phyloP scores from a whole-genome alignment of 2,329 filamentous ascomycete genomes.

The Arthrobotrys sinensis region DNA sequence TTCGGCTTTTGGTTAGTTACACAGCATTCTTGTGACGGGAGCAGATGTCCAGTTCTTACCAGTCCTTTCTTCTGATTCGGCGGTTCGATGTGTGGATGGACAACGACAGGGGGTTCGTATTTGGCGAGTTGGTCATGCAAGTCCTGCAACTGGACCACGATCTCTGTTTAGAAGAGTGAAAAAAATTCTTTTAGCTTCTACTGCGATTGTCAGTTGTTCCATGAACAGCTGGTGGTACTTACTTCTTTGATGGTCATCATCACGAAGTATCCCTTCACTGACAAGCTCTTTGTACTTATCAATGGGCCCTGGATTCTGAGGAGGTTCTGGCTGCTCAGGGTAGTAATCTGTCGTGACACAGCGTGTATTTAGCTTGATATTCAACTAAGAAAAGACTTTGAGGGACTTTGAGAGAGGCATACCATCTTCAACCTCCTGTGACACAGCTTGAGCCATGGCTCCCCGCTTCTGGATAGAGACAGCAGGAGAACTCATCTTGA shows the following conservation, averaged over 20 bases:
- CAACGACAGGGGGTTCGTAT: constrained; percentile 81
- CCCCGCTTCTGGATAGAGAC: constrained; percentile 53
- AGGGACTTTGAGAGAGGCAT: neutral
- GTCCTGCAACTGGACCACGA: constrained; percentile 90
- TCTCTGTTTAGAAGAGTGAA: constrained; percentile 71
- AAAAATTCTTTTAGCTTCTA: constrained; percentile 26
- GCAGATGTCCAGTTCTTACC: constrained; percentile 15
- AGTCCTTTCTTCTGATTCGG: constrained; percentile 61
- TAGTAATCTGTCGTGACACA: constrained; percentile 38
- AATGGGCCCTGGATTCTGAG: constrained; percentile 76
- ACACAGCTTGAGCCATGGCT: constrained; percentile 54
- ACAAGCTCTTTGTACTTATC: constrained; percentile 91
- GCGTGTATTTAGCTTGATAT: neutral
- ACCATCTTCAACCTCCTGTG: constrained; percentile 53
- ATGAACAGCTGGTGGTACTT: constrained; percentile 64
- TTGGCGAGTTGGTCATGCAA: constrained; percentile 84
- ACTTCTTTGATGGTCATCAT: constrained; percentile 94
- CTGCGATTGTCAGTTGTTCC: neutral
- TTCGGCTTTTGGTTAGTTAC: constrained; percentile 4
- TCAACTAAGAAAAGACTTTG: neutral
- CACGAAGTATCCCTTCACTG: constrained; percentile 78
- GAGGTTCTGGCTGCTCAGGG: constrained; percentile 23
- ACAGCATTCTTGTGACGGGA: neutral
- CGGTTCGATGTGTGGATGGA: constrained; percentile 83
- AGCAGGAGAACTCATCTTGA: constrained; percentile 31